These are phyloP conservation scores for Mortierella sp. DNA, from an alignment of 371 early-diverging fungal genomes.

Conservation along the genomic window DNA sequence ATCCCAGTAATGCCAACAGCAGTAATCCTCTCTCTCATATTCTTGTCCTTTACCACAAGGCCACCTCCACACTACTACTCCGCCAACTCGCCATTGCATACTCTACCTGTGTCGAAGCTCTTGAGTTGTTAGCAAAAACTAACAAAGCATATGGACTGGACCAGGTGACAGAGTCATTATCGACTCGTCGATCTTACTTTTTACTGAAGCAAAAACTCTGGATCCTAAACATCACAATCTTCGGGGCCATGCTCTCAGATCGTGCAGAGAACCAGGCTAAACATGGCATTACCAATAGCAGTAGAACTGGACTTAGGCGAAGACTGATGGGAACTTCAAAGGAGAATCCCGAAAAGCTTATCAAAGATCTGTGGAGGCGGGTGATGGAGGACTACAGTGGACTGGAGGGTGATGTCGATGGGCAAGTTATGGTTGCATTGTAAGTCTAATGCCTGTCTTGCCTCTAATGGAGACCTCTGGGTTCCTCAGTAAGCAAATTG, in stretches of 20 bases:
- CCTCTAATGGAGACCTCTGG: background rate
- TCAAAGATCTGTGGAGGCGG: conserved; percentile 46
- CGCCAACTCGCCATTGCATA: conserved; percentile 45
- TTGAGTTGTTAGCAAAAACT: conserved; percentile 31
- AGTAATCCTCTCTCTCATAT: conserved; percentile 13
- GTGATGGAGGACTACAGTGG: conserved; percentile 47
- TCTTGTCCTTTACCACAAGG: conserved; percentile 40
- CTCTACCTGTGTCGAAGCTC: conserved; percentile 40
- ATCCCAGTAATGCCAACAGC: background rate
- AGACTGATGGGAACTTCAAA: conserved; percentile 24
- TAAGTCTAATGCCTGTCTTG: conserved; percentile 21
- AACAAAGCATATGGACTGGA: conserved; percentile 30
- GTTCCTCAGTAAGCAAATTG: background rate
- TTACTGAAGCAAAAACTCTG: conserved; percentile 51
- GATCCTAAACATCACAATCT: conserved; percentile 45
- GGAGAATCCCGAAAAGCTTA: conserved; percentile 44
- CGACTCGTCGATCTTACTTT: conserved; percentile 39
- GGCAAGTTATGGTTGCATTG: conserved; percentile 52
- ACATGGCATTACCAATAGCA: conserved; percentile 6
- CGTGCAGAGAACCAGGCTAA: conserved; percentile 17
- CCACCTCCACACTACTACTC: conserved; percentile 44
- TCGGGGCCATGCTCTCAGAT: conserved; percentile 46
- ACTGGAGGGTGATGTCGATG: conserved; percentile 49
- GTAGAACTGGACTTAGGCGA: background rate
- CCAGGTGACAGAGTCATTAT: conserved; percentile 19